Evolutionary conservation across 2,329 filamentous ascomycete genomes (phyloP), one percentile per base, ranked within the genome.

Genomic region (Immersiporthe knoxdaviesiana): DNA sequence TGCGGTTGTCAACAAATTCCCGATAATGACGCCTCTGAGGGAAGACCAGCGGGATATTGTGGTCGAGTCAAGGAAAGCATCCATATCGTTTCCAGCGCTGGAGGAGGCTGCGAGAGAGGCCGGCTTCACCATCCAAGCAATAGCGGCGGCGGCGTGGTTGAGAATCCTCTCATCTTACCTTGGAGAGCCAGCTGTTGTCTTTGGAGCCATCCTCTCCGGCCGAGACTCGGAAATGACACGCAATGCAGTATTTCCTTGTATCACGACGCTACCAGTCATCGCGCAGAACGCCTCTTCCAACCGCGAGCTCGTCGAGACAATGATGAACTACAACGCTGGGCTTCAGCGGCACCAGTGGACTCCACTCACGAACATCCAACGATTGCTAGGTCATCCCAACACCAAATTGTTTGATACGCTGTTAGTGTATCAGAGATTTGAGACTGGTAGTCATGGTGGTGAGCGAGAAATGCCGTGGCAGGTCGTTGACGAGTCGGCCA

Each of bases 201-300:
- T 96, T 76, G 95, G 94, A 0, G 84, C 92, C 18, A 92, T 94
- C 0, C 82, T 97, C 10, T 94, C 94, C 11, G 93, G 93, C 0
- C 84, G 93, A 44, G 88, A 85, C 3, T 84, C 84, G 0, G 84
- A 90, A 4, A 81, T 84, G n/a, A 87, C 89, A 0, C 83, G 85
- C 24, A 76, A 83, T 7, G 85, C 87, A 5, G 84, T 88, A 0
- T 92, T 97, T 65, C 94, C 95, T 0, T 95, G 92, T 76, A 88
- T 97, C 67, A 90, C 91, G 0, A 97, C 94, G 0, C 78, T 97
- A 2, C 95, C 95, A 0, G 84, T 96, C 0, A 78, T 90, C 14
- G 87, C 87, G n/a, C 77, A 82, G 30, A 84, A 91, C 24, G 76
- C 77, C 1, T 76, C 83, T 0, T 86, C 84, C 0, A 91, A 91